Evolutionary conservation across 2,329 filamentous ascomycete genomes (phyloP).

Genomic region (Fusarium burgessii): DNA sequence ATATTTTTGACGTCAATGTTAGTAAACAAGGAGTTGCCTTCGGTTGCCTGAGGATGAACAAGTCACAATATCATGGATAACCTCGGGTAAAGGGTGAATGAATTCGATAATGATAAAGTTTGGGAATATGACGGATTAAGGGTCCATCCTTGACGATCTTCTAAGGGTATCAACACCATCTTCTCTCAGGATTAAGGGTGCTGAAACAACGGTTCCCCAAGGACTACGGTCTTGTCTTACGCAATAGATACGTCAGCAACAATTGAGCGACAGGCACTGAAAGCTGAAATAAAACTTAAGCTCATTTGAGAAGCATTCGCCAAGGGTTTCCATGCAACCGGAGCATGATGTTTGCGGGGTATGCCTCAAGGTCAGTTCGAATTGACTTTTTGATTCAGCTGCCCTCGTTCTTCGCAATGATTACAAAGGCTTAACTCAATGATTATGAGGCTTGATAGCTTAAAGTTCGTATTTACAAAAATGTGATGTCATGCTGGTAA

Average conservation of each 20-base stretch:
- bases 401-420: background rate
- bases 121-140: constrained; percentile 22
- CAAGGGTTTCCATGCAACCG: too few relatives aligned
- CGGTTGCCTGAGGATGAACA: constrained; percentile 10
- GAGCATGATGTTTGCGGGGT: background rate
- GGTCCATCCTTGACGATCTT: constrained; percentile 20
- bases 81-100: background rate
- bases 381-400: background rate
- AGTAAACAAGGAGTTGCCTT: constrained; percentile 25
- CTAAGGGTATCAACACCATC: constrained; percentile 38
- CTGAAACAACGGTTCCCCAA: constrained; percentile 16
- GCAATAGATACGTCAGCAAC: constrained; percentile 4
- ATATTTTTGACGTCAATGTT: constrained; percentile 25
- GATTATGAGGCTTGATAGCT: background rate
- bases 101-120: constrained; percentile 3
- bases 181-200: background rate
- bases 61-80: background rate
- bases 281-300: background rate
- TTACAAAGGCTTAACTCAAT: background rate
- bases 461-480: background rate
- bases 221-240: background rate
- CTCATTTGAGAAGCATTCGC: background rate
- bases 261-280: background rate
- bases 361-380: background rate
- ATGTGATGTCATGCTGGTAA: background rate